A percentile compares a stretch with the other conserved stretches of the same genome.
Conservation (phyloP, 1,139 yeast genomes). For the Diutina siamensis region DNA sequence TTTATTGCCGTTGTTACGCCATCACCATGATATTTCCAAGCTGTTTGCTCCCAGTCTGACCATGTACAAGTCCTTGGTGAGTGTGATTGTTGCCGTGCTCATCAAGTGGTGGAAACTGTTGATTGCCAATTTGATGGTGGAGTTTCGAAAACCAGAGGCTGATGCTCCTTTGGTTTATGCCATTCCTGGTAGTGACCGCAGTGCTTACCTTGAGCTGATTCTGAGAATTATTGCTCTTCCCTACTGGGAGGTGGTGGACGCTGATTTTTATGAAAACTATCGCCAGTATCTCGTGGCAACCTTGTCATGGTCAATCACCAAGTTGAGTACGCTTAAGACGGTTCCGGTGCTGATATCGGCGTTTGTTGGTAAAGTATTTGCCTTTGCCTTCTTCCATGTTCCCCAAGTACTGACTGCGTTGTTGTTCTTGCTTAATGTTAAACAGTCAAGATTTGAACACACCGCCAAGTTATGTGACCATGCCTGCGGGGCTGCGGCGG, state of each 20-base stretch:
- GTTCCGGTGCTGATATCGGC: constrained; percentile 54
- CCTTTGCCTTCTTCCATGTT: constrained; percentile 49
- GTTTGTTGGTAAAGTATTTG: constrained; percentile 72
- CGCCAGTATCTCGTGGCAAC: constrained; percentile 36
- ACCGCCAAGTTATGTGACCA: neutral
- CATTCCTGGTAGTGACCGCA: constrained; percentile 33
- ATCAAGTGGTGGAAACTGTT: constrained; percentile 60
- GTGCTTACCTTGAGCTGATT: constrained; percentile 65
- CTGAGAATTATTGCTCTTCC: constrained; percentile 51
- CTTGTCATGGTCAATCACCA: constrained; percentile 41
- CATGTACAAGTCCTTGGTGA: constrained; percentile 23
- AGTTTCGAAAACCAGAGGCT: constrained; percentile 1
- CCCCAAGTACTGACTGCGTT: constrained; percentile 55
- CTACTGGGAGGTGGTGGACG: constrained; percentile 42
- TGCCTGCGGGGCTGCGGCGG: no score
- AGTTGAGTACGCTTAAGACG: constrained; percentile 39
- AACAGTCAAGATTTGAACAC: constrained; percentile 15
- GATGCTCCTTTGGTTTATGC: neutral
- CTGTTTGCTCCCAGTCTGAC: constrained; percentile 15
- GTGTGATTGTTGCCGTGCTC: constrained; percentile 28
- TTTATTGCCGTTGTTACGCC: constrained; percentile 54
- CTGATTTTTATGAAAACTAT: constrained; percentile 15
- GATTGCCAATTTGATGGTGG: constrained; percentile 24
- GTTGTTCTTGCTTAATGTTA: constrained; percentile 49
- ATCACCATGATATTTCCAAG: constrained; percentile 18